Conservation (phyloP, 352 stramenopile genomes). For the Globisporangium iwayamae region DNA sequence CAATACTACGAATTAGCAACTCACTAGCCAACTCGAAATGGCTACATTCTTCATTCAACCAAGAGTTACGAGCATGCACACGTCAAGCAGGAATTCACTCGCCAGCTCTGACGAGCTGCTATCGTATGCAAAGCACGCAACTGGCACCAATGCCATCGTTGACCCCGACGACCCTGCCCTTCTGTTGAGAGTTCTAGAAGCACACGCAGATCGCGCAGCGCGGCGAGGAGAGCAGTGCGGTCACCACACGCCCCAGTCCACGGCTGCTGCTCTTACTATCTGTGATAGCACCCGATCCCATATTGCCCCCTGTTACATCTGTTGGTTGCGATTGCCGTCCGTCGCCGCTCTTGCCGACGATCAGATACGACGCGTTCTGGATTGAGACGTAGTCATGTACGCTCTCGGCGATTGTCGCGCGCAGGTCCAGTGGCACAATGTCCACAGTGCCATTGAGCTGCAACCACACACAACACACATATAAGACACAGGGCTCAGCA, state of each 20-base stretch:
- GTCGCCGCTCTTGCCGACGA: slow-evolving; percentile 38
- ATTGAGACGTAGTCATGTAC: slow-evolving; percentile 44
- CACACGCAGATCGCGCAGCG: slow-evolving; percentile 52
- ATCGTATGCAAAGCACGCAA: no score
- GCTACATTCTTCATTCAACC: background rate
- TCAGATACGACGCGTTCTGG: slow-evolving; percentile 40
- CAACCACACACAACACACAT: no score
- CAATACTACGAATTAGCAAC: no score
- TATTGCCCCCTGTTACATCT: background rate
- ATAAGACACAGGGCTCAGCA: background rate
- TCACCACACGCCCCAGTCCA: slow-evolving; percentile 30
- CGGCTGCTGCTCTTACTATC: slow-evolving; percentile 4
- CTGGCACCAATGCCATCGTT: no score
- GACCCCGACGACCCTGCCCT: no score
- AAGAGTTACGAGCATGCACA: no score
- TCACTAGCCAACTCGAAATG: background rate
- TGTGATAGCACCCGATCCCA: background rate
- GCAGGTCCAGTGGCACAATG: slow-evolving; percentile 31
- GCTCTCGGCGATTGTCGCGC: slow-evolving; percentile 44
- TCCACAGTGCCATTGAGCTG: slow-evolving; percentile 37
- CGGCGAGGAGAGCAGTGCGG: slow-evolving; percentile 52
- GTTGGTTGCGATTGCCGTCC: background rate
- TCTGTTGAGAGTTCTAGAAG: slow-evolving; percentile 20
- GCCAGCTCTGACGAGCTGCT: no score
- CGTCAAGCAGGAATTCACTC: no score